Evolutionary conservation across 495 filamentous ascomycete genomes (phyloP).

Genomic region (Aspergillus sclerotioniger): DNA sequence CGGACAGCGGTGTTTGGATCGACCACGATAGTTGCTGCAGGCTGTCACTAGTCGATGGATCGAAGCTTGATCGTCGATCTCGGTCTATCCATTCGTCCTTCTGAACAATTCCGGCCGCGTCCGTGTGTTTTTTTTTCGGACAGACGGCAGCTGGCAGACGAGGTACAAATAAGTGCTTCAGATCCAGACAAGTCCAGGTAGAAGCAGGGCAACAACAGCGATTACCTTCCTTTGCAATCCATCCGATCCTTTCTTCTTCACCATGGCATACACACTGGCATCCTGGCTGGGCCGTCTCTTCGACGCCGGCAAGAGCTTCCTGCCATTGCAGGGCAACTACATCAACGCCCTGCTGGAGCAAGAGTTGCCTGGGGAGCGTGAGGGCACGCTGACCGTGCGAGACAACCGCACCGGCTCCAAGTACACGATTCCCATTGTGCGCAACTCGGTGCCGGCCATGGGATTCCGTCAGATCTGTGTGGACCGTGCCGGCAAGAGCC

Average conservation of each 20-base stretch:
- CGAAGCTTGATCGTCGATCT: neutral
- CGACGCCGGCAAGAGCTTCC: neutral
- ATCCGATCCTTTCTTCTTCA: neutral
- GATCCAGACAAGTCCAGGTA: neutral
- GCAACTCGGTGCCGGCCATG: neutral
- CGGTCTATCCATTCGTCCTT: neutral
- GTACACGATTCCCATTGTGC: neutral
- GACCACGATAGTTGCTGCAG: neutral
- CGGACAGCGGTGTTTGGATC: neutral
- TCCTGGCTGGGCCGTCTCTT: neutral
- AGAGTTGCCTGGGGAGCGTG: neutral
- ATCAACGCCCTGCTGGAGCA: neutral
- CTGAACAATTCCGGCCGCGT: neutral
- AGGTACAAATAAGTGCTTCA: neutral
- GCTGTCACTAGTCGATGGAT: neutral
- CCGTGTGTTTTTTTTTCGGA: neutral
- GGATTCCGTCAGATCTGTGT: neutral
- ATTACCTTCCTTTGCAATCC: neutral
- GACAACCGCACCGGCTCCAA: neutral
- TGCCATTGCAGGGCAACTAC: neutral
- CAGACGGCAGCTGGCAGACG: neutral
- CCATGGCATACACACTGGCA: neutral
- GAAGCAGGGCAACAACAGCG: neutral
- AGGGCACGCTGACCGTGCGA: neutral
- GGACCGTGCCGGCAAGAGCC: neutral